phyloP scores from a whole-genome alignment of 2,329 filamentous ascomycete genomes.

The Exserohilum rostratum region DNA sequence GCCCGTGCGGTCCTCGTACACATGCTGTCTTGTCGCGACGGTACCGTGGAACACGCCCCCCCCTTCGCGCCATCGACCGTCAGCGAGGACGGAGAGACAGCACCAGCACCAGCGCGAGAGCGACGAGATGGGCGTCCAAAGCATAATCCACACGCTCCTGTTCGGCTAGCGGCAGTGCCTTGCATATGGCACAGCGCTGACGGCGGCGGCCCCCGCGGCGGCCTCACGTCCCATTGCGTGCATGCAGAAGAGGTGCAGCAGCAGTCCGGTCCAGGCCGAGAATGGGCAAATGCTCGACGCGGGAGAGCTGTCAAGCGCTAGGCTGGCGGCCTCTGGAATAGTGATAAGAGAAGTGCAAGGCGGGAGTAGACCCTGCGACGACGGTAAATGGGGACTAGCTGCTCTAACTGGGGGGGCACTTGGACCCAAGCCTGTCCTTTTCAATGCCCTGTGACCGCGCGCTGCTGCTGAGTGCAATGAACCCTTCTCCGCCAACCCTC shows the following conservation, averaged over 20 bases:
- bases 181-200: constrained; percentile 7
- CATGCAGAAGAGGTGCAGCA: constrained; percentile 4
- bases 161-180: constrained; percentile 14
- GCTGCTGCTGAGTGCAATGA: constrained; percentile 10
- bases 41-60: neutral
- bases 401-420: constrained; percentile 8
- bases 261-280: constrained; percentile 16
- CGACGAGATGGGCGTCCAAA: too few relatives aligned
- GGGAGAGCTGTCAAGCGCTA: constrained; percentile 27
- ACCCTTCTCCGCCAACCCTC: constrained; percentile 14
- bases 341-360: constrained; percentile 34
- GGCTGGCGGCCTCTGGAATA: constrained; percentile 15
- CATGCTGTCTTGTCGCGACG: neutral
- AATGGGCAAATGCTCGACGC: constrained; percentile 7
- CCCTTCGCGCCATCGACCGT: too few relatives aligned
- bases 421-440: constrained; percentile 9
- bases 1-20: constrained; percentile 3
- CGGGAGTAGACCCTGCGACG: constrained; percentile 24
- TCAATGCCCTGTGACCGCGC: constrained; percentile 16
- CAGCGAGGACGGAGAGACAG: too few relatives aligned
- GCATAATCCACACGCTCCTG: neutral
- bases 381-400: constrained; percentile 27
- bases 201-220: neutral
- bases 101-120: too few relatives aligned
- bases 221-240: neutral